phyloP scores from a whole-genome alignment of 345 rosid genomes.

The Eucalyptus coolabah region DNA sequence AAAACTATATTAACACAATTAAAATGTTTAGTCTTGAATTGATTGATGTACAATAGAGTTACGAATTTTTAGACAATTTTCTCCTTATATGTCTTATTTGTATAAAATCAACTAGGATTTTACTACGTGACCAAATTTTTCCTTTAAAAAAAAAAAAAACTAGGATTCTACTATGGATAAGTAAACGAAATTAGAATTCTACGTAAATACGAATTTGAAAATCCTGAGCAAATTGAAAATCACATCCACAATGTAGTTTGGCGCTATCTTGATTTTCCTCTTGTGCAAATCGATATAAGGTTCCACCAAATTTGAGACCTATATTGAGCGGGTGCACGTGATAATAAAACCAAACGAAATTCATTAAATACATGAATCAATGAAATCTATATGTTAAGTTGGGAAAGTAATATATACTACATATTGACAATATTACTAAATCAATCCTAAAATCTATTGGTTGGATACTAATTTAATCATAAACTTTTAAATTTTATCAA shows the following conservation, averaged over 20 bases:
- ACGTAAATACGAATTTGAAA: background rate
- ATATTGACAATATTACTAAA: background rate
- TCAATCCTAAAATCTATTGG: background rate
- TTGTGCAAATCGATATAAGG: no score
- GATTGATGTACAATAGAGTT: fast-evolving
- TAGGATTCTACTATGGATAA: background rate
- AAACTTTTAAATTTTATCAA: background rate
- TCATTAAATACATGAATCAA: background rate
- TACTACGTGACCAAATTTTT: fast-evolving
- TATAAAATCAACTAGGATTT: no score
- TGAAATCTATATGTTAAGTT: background rate
- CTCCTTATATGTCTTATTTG: no score
- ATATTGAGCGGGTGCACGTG: background rate
- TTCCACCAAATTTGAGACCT: background rate
- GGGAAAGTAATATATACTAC: background rate
- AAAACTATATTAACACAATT: no score
- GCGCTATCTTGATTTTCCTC: no score
- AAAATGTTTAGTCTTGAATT: fast-evolving
- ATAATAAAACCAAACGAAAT: background rate
- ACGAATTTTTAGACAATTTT: no score
- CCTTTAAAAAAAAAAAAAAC: no score
- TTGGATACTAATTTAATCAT: fast-evolving
- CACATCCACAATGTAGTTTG: no score
- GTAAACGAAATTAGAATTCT: background rate
- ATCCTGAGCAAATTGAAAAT: no score